These are phyloP conservation scores for Peniophora sp. DNA, from an alignment of 1,284 basidiomycete genomes.

Conservation along the genomic window DNA sequence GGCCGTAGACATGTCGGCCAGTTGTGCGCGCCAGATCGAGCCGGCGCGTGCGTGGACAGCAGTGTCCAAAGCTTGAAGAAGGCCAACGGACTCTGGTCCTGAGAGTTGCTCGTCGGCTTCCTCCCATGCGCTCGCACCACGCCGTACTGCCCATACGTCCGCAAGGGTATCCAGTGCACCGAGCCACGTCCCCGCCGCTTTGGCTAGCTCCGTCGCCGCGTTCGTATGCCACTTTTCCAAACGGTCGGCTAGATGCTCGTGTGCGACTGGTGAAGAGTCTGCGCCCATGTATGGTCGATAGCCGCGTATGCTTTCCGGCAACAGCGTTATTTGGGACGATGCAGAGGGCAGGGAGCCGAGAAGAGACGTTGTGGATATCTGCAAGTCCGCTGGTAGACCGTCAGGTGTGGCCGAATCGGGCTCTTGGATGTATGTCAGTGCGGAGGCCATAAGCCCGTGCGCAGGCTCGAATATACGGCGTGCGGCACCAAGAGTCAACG, in stretches of 20 bases:
- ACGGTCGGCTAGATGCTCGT: constrained; percentile 33
- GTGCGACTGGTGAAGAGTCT: constrained; percentile 41
- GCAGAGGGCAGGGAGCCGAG: constrained; percentile 64
- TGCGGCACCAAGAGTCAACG: constrained; percentile 45
- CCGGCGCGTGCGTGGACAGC: constrained; percentile 42
- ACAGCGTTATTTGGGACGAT: constrained; percentile 50
- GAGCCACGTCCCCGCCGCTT: constrained; percentile 48
- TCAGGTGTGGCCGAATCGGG: constrained; percentile 24
- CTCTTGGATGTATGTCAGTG: constrained; percentile 52
- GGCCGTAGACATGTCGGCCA: constrained; percentile 32
- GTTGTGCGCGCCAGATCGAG: constrained; percentile 45
- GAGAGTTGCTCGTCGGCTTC: constrained; percentile 30
- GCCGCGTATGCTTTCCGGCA: constrained; percentile 53
- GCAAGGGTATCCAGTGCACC: constrained; percentile 43
- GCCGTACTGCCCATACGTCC: constrained; percentile 61
- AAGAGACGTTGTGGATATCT: constrained; percentile 53
- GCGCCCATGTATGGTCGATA: constrained; percentile 73
- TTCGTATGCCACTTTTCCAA: constrained; percentile 54
- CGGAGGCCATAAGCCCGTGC: constrained; percentile 44
- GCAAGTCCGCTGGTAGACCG: constrained; percentile 43
- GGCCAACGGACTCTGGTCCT: constrained; percentile 29
- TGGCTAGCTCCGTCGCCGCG: constrained; percentile 37
- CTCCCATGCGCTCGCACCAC: constrained; percentile 41
- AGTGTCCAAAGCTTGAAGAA: constrained; percentile 40
- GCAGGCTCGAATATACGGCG: constrained; percentile 41